Percentiles rank a stretch among this genome's conserved stretches.
Conservation (phyloP, 2,329 filamentous ascomycete species). For the Arthrobotrys sphaeroides region DNA sequence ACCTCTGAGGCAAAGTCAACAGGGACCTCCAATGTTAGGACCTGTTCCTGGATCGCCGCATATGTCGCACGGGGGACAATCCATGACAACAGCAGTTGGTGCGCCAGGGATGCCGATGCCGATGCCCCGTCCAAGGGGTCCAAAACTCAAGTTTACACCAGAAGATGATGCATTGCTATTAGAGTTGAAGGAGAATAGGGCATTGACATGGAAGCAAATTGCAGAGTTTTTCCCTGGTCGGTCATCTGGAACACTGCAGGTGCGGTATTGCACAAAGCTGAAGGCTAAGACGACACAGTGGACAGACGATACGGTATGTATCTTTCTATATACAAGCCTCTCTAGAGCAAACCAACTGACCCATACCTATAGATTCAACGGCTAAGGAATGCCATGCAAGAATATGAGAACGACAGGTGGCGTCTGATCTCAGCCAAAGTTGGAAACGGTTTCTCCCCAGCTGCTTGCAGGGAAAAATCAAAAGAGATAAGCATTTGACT, state of each 20-base stretch:
- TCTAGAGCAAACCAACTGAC: slow-evolving; percentile 59
- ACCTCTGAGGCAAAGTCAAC: slow-evolving; percentile 51
- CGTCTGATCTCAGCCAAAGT: slow-evolving; percentile 90
- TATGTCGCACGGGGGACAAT: slow-evolving; percentile 72
- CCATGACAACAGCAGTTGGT: slow-evolving; percentile 77
- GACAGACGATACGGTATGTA: slow-evolving; percentile 87
- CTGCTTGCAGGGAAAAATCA: slow-evolving; percentile 84
- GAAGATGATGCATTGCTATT: slow-evolving; percentile 89
- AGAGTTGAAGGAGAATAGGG: slow-evolving; percentile 92
- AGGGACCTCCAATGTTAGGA: slow-evolving; percentile 46
- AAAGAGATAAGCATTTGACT: slow-evolving; percentile 66
- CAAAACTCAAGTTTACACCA: slow-evolving; percentile 91
- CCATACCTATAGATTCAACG: slow-evolving; percentile 73
- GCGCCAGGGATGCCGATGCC: slow-evolving; percentile 77
- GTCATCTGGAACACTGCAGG: slow-evolving; percentile 88
- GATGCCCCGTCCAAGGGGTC: slow-evolving; percentile 80
- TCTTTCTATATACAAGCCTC: slow-evolving; percentile 34
- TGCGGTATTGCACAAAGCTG: slow-evolving; percentile 92
- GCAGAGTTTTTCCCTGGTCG: slow-evolving; percentile 93
- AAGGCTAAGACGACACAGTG: slow-evolving; percentile 93
- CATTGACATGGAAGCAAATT: slow-evolving; percentile 96
- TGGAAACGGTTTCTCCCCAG: slow-evolving; percentile 86
- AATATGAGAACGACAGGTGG: slow-evolving; percentile 93
- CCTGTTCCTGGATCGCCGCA: slow-evolving; percentile 63
- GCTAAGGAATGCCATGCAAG: slow-evolving; percentile 77